phyloP scores from a whole-genome alignment of 495 filamentous ascomycete genomes.

The Trichocladium uniseriatum region DNA sequence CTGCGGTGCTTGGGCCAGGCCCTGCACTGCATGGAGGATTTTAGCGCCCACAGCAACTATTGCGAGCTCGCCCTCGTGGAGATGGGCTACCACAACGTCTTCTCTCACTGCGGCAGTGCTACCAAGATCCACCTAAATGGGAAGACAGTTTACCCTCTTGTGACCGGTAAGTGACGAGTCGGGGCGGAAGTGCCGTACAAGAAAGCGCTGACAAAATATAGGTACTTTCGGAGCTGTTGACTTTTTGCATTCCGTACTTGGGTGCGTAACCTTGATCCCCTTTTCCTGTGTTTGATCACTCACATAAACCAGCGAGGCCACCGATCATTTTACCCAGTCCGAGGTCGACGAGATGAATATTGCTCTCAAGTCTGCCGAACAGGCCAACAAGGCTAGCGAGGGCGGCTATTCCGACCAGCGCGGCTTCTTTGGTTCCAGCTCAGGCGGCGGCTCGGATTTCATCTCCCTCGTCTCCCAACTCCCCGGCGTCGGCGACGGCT shows the following conservation, averaged over 20 bases:
- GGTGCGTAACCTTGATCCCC: conserved; percentile 23
- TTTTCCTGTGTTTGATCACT: not conserved
- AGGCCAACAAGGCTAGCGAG: conserved; percentile 13
- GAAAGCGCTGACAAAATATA: not conserved
- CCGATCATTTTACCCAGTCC: conserved; percentile 89
- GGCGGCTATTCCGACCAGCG: conserved; percentile 31
- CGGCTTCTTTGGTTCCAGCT: conserved; percentile 33
- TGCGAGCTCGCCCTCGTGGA: conserved; percentile 80
- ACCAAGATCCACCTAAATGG: conserved; percentile 67
- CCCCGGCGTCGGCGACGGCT: conserved; percentile 60
- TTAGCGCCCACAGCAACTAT: conserved; percentile 93
- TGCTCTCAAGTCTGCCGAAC: conserved; percentile 52
- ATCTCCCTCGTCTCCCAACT: conserved; percentile 66
- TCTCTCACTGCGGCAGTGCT: conserved; percentile 69
- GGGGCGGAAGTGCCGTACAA: not conserved
- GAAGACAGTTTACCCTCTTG: conserved; percentile 70
- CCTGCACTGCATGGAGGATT: conserved; percentile 91
- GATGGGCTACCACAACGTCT: conserved; percentile 71
- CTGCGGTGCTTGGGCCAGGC: conserved; percentile 79
- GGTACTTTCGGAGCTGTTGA: conserved; percentile 81
- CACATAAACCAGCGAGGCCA: conserved; percentile 53
- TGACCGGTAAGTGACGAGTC: conserved; percentile 57
- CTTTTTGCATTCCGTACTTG: conserved; percentile 93
- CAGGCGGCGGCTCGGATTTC: conserved; percentile 44
- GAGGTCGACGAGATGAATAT: conserved; percentile 85